Evolutionary conservation across 768 basidiomycete genomes (phyloP).

Genomic region (Kwoniella pini): DNA sequence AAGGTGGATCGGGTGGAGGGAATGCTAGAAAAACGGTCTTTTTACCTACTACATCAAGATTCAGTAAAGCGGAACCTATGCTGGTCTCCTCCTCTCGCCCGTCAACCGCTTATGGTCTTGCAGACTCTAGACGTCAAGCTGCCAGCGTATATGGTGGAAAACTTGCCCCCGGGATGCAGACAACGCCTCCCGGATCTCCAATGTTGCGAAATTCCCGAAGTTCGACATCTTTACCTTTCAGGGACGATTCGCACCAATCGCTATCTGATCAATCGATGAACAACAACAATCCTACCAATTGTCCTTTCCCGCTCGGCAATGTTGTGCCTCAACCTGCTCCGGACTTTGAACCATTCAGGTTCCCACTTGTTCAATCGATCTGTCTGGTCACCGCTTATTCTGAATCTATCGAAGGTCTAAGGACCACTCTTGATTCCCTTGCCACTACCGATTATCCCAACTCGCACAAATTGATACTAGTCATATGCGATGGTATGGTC

Average conservation of each 20-base stretch:
- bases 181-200: conserved; percentile 72
- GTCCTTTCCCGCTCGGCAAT: conserved; percentile 86
- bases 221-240: conserved; percentile 69
- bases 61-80: conserved; percentile 71
- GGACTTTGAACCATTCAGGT: conserved; percentile 94
- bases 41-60: conserved; percentile 59
- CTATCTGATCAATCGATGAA: conserved; percentile 37
- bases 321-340: conserved; percentile 89
- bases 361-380: conserved; percentile 88
- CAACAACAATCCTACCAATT: conserved; percentile 56
- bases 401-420: conserved; percentile 90
- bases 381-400: conserved; percentile 98
- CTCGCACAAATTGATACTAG: conserved; percentile 90
- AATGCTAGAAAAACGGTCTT: conserved; percentile 57
- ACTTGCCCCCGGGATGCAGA: conserved; percentile 58
- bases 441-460: conserved; percentile 99
- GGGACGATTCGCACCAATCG: conserved; percentile 56
- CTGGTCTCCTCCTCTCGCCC: conserved; percentile 55
- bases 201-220: conserved; percentile 74
- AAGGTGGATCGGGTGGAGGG: conserved; percentile 63
- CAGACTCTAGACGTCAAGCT: conserved; percentile 48
- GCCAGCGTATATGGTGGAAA: conserved; percentile 58
- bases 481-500: conserved; percentile 98
- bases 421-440: conserved; percentile 96
- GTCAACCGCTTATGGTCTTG: conserved; percentile 48